Conservation (phyloP, 768 basidiomycete species). For the Guyanaporus albipodus region DNA sequence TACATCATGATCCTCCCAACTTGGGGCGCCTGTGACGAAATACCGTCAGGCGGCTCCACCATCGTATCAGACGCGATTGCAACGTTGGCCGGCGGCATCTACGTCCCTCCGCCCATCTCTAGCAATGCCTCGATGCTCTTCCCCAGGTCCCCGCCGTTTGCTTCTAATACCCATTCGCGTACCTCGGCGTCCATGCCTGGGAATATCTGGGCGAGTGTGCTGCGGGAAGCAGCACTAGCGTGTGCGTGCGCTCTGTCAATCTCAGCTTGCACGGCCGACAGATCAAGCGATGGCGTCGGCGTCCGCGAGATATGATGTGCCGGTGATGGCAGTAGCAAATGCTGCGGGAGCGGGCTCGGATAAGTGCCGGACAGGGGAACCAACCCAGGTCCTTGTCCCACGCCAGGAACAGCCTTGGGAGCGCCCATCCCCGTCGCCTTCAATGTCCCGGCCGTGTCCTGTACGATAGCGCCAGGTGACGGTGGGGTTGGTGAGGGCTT, state of each 20-base stretch:
- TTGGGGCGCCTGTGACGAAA: not conserved
- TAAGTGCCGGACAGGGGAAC: conserved; percentile 37
- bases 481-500: conserved; percentile 44
- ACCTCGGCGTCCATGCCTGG: conserved; percentile 78
- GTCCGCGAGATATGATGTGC: conserved; percentile 62
- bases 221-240: conserved; percentile 64
- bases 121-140: conserved; percentile 83
- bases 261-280: conserved; percentile 66
- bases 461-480: conserved; percentile 25
- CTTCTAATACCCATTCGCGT: conserved; percentile 85
- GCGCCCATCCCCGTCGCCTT: conserved; percentile 1
- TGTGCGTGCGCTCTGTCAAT: conserved; percentile 76
- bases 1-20: not conserved
- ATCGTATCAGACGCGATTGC: not conserved
- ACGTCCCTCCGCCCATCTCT: conserved; percentile 54
- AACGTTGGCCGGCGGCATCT: not conserved
- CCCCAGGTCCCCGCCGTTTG: conserved; percentile 83
- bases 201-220: conserved; percentile 87
- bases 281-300: conserved; percentile 65
- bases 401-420: conserved; percentile 35
- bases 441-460: conserved; percentile 43
- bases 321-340: conserved; percentile 38
- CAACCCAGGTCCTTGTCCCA: conserved; percentile 46
- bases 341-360: conserved; percentile 25
- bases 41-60: not conserved